Evolutionary conservation across 2,329 filamentous ascomycete genomes (phyloP).

Genomic region (Ascochyta fabae): DNA sequence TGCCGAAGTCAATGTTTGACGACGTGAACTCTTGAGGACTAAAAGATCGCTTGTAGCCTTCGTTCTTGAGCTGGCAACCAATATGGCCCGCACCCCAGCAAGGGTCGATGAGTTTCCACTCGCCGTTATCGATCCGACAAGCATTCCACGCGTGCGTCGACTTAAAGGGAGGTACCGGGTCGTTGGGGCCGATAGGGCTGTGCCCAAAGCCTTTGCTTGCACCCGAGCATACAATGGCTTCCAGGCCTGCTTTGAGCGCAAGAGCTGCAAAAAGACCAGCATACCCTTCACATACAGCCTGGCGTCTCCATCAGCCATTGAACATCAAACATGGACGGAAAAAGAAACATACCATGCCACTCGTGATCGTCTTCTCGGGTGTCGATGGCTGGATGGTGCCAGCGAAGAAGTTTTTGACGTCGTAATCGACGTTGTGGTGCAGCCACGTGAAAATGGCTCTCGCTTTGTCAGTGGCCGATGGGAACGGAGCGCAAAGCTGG

Average conservation of each 20-base stretch:
- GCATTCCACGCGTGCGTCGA: conserved; percentile 90
- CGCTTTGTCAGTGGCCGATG: conserved; percentile 87
- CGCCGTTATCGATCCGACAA: conserved; percentile 81
- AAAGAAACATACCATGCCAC: conserved; percentile 60
- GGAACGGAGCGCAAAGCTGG: conserved; percentile 78
- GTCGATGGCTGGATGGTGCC: conserved; percentile 70
- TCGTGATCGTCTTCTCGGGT: conserved; percentile 74
- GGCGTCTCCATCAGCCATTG: not conserved
- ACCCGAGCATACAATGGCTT: conserved; percentile 75
- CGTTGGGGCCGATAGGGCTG: conserved; percentile 65
- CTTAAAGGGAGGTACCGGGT: conserved; percentile 68
- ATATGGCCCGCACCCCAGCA: conserved; percentile 92
- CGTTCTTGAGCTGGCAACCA: conserved; percentile 28
- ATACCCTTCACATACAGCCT: conserved; percentile 89
- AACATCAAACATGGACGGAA: too few species aligned
- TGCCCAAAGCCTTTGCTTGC: conserved; percentile 89
- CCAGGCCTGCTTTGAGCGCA: conserved; percentile 78
- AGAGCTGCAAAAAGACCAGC: conserved; percentile 81
- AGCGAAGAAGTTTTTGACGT: conserved; percentile 79
- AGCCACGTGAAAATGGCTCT: conserved; percentile 93
- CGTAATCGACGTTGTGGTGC: conserved; percentile 91
- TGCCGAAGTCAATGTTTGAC: conserved; percentile 80
- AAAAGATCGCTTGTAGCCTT: conserved; percentile 71
- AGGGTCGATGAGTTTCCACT: conserved; percentile 89
- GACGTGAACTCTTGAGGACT: conserved; percentile 62